Evolutionary conservation across 805 yeast species (phyloP).

Genomic region (Candida nitratophila): DNA sequence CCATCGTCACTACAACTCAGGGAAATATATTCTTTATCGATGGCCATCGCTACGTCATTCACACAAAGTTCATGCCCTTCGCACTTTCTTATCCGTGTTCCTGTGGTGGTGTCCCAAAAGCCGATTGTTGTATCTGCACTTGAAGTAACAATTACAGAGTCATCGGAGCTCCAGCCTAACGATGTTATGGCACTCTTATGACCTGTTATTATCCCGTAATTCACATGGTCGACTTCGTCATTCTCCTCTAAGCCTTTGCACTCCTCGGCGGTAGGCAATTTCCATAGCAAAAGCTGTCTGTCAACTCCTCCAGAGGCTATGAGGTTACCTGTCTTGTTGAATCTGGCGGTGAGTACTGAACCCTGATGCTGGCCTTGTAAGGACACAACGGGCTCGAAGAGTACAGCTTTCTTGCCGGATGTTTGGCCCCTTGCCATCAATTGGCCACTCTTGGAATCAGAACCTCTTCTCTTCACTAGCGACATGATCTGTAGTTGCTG

Average conservation of each 20-base stretch:
- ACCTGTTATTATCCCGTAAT: slow-evolving; percentile 41
- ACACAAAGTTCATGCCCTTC: slow-evolving; percentile 45
- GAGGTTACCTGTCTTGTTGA: slow-evolving; percentile 41
- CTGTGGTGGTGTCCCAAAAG: slow-evolving; percentile 56
- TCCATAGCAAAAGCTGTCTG: slow-evolving; percentile 31
- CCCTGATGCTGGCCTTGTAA: slow-evolving; percentile 46
- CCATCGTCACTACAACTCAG: slow-evolving; percentile 67
- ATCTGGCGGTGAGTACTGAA: slow-evolving; percentile 44
- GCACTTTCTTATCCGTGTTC: slow-evolving; percentile 46
- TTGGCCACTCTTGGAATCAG: neutral
- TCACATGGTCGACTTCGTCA: slow-evolving; percentile 13
- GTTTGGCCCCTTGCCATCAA: neutral
- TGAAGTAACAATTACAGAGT: slow-evolving; percentile 36
- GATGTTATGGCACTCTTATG: slow-evolving; percentile 64
- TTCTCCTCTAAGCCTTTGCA: neutral
- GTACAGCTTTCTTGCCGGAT: neutral
- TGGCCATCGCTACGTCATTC: slow-evolving; percentile 42
- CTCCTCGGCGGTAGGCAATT: slow-evolving; percentile 10
- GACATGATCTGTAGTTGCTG: neutral
- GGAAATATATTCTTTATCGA: slow-evolving; percentile 18
- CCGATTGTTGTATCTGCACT: slow-evolving; percentile 60
- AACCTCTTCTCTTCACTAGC: neutral
- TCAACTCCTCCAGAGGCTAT: slow-evolving; percentile 64
- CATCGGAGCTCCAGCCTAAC: slow-evolving; percentile 45
- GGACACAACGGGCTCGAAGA: slow-evolving; percentile 3